Evolutionary conservation across 352 stramenopile species (phyloP), one percentile per base, ranked within the genome.

Genomic region (Labyrinthula sp.): DNA sequence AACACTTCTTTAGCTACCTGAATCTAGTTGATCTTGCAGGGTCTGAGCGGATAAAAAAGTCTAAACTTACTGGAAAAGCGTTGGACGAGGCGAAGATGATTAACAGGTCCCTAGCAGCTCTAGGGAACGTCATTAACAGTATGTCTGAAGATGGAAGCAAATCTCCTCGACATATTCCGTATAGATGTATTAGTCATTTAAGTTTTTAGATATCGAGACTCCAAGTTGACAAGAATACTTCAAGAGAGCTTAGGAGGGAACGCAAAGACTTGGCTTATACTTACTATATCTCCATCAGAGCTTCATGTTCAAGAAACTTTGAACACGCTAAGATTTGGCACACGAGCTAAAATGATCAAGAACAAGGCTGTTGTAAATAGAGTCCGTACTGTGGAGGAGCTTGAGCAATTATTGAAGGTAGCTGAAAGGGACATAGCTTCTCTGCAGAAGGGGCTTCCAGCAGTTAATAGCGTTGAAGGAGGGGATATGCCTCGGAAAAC

Each of bases 81-180:
- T 67, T 93, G 9, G 79, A 92, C 56, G 82, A 94, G 47, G 81
- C 82, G 18, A 92, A 92, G 63, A 93, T 73, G 26, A 94, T 94
- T 55, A 94, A 94, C 66, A 88, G 87, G 48, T 90, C 75, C 20
- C 67, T 93, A 0, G 83, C 69, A 3, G 77, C 82, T 5, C 60
- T 94, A 7, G 82, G 82, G 9, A 86, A 85, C 56, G 81, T 92
- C 28, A 93, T 92, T 56, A 91, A 92, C 41, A 75, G 75, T 10
- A 66, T 92, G 9, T 89, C 77, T 2, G 77, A 88, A 47, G 63
- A n/a, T n/a, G n/a, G n/a, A n/a, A n/a, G 54, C 33, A 58, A 59
- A 35, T 41, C 22, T 12, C 25, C 38, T 5, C 15, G 23, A 10
- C 58, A 65, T 45, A 33, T 65, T 1, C 58, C 56, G 1, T 65